Evolutionary conservation across 306 rosid species (phyloP).

Genomic region (Lathyrus sativus): DNA sequence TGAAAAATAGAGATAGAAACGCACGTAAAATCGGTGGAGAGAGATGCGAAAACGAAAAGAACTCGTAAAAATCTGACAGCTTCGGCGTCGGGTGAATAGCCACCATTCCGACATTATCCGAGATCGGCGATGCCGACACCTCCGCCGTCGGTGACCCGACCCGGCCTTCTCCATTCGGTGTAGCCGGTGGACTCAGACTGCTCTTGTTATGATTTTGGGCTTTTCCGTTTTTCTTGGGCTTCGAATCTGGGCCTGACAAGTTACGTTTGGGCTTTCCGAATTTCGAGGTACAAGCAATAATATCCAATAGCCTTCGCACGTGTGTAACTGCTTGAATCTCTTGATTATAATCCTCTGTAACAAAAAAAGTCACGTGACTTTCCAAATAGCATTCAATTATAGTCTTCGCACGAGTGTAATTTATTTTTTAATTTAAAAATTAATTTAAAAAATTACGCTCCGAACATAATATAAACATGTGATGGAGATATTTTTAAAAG

Average conservation of each 20-base stretch:
- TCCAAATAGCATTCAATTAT: not conserved
- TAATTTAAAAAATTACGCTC: too few species aligned
- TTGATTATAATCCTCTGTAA: slow-evolving; percentile 64
- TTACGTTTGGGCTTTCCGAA: slow-evolving; percentile 69
- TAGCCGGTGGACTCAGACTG: slow-evolving; percentile 47
- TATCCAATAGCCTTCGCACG: slow-evolving; percentile 81
- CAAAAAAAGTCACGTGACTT: not conserved
- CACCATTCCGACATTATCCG: slow-evolving; percentile 78
- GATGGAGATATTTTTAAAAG: not conserved
- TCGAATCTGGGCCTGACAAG: slow-evolving; percentile 52
- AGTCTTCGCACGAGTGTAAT: too few species aligned
- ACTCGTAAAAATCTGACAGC: slow-evolving; percentile 89
- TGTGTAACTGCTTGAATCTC: slow-evolving; percentile 64
- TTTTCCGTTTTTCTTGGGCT: slow-evolving; percentile 61
- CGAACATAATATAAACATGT: not conserved
- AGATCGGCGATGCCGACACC: slow-evolving; percentile 50
- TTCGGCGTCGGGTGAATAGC: slow-evolving; percentile 93
- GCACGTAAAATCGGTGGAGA: slow-evolving; percentile 75
- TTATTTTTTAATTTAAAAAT: too few species aligned
- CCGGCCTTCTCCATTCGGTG: slow-evolving; percentile 50
- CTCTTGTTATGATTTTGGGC: slow-evolving; percentile 47
- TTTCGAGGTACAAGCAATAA: slow-evolving; percentile 74
- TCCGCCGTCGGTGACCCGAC: slow-evolving; percentile 48
- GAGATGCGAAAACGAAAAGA: slow-evolving; percentile 75
- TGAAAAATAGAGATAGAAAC: slow-evolving; percentile 36